Percentiles rank a stretch among this genome's conserved stretches.
phyloP scores from a whole-genome alignment of 768 basidiomycete species.

The Aureoboletus auriporus region DNA sequence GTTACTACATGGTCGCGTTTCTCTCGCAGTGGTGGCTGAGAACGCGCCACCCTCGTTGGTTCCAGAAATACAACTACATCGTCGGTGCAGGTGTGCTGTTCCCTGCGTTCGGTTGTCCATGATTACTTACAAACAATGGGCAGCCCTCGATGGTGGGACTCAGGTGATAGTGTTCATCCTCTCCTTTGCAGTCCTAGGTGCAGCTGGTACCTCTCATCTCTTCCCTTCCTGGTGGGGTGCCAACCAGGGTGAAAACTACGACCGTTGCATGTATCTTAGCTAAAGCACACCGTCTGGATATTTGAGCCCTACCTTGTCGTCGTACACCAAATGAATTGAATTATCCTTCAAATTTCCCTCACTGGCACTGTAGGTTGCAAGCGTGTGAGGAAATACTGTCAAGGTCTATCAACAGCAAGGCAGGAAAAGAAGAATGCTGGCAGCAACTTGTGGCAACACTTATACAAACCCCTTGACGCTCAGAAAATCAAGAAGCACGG shows the following conservation, averaged over 20 bases:
- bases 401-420: too few relatives aligned
- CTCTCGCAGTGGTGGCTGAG: conserved; percentile 38
- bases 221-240: conserved; percentile 62
- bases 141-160: conserved; percentile 35
- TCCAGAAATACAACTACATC: conserved; percentile 36
- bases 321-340: too few relatives aligned
- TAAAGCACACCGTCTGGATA: neutral
- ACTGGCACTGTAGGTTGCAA: too few relatives aligned
- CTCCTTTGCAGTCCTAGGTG: conserved; percentile 49
- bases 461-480: too few relatives aligned
- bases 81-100: conserved; percentile 36
- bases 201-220: conserved; percentile 41
- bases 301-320: too few relatives aligned
- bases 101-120: neutral
- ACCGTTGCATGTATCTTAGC: conserved; percentile 13
- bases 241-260: conserved; percentile 44
- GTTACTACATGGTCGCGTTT: conserved; percentile 22
- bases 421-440: too few relatives aligned
- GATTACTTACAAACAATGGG: neutral
- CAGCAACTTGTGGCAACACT: too few relatives aligned
- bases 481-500: too few relatives aligned
- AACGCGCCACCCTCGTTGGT: conserved; percentile 34
- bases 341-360: too few relatives aligned
- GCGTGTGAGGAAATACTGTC: too few relatives aligned
- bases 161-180: conserved; percentile 55